Evolutionary conservation across 2,329 filamentous ascomycete genomes (phyloP), one percentile per base, ranked within the genome.

Genomic region (Alternaria panax): DNA sequence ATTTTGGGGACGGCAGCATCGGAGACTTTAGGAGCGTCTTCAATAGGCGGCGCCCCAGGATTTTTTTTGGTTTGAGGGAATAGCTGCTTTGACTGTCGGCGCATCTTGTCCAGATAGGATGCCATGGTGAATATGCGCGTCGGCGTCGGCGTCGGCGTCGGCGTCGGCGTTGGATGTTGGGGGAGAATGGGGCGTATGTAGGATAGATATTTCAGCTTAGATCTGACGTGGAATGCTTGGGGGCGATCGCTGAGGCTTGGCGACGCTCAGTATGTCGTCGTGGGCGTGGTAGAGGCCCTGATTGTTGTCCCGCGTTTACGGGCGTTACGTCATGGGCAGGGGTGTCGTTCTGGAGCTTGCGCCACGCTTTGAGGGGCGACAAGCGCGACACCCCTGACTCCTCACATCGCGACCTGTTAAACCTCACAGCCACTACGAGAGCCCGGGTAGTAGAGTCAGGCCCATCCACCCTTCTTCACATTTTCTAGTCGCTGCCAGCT

Each of bases 81-180:
- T 2, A 64, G 51, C 54, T 77, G 71, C 60, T 75, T 76, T 3
- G 72, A 73, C 54, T 75, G 71, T 12, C 71, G 70, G 9, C 71
- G 72, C 36, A 76, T 63, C 57, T 76, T 77, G 47, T 76, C 73
- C 6, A 76, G 60, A 45, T 75, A 76, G 18, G 69, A 69, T 5
- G 73, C 64, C 73, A 76, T 77, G 5, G 45, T 48, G 24, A 32
- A 36, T 47, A 3, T 43, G 32, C 30, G 30, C 30, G 30, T 25
- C 62, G 57, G 22, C 41, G 27, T 43, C n/a, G n/a, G n/a, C n/a
- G n/a, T n/a, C n/a, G n/a, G n/a, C n/a, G n/a, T n/a, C n/a, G n/a
- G n/a, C n/a, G n/a, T n/a, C n/a, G n/a, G n/a, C n/a, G n/a, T n/a
- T 14, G 7, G 20, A 38, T n/a, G n/a, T n/a, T n/a, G n/a, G n/a